phyloP scores from a whole-genome alignment of 164 flowering plant genomes.

The Vitis labrusca region DNA sequence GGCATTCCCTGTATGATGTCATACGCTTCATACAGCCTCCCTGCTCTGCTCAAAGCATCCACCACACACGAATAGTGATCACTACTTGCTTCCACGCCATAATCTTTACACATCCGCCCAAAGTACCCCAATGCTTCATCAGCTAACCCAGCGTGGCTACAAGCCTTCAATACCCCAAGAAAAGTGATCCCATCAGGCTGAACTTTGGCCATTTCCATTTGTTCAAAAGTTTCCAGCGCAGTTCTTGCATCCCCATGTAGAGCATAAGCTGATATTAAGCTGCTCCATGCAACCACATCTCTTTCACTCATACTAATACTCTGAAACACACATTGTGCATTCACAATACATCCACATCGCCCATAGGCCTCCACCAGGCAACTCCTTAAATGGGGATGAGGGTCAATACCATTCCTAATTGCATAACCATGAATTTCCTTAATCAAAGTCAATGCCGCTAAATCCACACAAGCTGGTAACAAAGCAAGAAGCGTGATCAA shows the following conservation, averaged over 20 bases:
- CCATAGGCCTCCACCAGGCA: constrained; percentile 73
- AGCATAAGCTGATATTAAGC: constrained; percentile 66
- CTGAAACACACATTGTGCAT: constrained; percentile 38
- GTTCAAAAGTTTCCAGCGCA: constrained; percentile 39
- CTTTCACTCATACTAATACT: constrained; percentile 40
- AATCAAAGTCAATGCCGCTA: constrained; percentile 42
- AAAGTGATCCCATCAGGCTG: constrained; percentile 65
- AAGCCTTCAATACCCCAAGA: constrained; percentile 69
- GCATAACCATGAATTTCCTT: constrained; percentile 63
- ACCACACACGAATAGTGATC: constrained; percentile 70
- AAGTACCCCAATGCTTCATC: constrained; percentile 60
- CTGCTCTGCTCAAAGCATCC: constrained; percentile 70
- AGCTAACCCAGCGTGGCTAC: constrained; percentile 73
- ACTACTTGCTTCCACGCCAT: constrained; percentile 43
- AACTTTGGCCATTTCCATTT: constrained; percentile 55
- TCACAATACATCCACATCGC: constrained; percentile 51
- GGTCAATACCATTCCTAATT: constrained; percentile 36
- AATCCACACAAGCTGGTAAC: constrained; percentile 43
- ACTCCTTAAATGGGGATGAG: constrained; percentile 50
- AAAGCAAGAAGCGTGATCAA: constrained; percentile 60
- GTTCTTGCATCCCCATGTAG: constrained; percentile 58
- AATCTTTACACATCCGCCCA: constrained; percentile 32
- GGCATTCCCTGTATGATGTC: constrained; percentile 58
- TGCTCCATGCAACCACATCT: constrained; percentile 79
- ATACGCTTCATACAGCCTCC: constrained; percentile 64